These are phyloP conservation scores for Phytophthora syringae DNA, from an alignment of 352 stramenopile genomes.

Conservation along the genomic window DNA sequence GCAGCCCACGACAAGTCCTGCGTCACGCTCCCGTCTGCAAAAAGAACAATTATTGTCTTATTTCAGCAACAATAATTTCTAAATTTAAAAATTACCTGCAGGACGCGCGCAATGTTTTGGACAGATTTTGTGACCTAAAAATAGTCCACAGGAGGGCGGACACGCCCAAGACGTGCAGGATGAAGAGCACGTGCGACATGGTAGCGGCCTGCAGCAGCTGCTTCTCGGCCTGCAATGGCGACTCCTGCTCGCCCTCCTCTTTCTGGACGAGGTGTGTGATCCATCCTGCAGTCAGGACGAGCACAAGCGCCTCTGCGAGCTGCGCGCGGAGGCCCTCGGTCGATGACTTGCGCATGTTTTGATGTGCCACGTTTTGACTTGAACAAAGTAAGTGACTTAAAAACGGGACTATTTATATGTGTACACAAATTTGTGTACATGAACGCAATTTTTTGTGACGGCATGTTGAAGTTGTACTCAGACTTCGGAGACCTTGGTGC, in stretches of 20 bases:
- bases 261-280: conserved; percentile 33
- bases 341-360: conserved; percentile 18
- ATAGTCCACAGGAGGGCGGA: conserved; percentile 37
- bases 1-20: conserved; percentile 64
- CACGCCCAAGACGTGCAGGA: conserved; percentile 40
- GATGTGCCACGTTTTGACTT: neutral
- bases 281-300: conserved; percentile 45
- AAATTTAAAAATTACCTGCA: conserved; percentile 22
- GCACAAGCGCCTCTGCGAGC: conserved; percentile 42
- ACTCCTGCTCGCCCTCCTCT: conserved; percentile 10
- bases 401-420: neutral
- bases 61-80: neutral
- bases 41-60: conserved; percentile 5
- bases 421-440: neutral
- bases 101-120: conserved; percentile 17
- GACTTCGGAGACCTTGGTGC: too few species aligned
- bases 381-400: neutral
- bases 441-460: neutral
- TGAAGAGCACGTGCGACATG: conserved; percentile 34
- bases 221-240: conserved; percentile 29
- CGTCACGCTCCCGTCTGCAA: conserved; percentile 59
- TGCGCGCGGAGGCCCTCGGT: conserved; percentile 29
- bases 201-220: conserved; percentile 38
- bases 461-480: neutral
- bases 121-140: conserved; percentile 20